Evolutionary conservation across 2,329 filamentous ascomycete species (phyloP).

Genomic region (Aureobasidium sp.): DNA sequence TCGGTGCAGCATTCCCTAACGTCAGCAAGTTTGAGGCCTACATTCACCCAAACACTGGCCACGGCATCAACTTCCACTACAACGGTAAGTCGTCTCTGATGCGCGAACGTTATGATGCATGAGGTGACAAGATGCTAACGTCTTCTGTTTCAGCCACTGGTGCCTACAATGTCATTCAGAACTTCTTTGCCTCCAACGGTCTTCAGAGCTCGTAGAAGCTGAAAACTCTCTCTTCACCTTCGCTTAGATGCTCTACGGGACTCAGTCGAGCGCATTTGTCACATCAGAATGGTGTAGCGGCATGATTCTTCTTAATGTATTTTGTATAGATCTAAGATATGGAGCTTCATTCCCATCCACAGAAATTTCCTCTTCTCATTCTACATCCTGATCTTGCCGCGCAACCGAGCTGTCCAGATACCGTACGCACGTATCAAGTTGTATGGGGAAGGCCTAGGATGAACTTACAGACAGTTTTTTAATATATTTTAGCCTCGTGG

Average conservation of each 20-base stretch:
- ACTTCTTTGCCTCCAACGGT: slow-evolving; percentile 10
- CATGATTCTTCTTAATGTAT: neutral
- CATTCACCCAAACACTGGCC: slow-evolving; percentile 24
- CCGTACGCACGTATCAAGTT: neutral
- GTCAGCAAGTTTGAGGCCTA: slow-evolving; percentile 18
- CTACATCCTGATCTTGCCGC: neutral
- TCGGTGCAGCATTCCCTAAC: slow-evolving; percentile 16
- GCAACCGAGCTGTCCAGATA: neutral
- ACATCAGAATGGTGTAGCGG: neutral
- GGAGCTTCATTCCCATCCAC: neutral
- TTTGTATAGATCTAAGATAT: neutral
- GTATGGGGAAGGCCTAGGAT: neutral
- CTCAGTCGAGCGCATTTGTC: neutral
- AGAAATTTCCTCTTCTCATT: neutral
- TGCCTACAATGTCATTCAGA: slow-evolving; percentile 12
- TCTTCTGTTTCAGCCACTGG: slow-evolving; percentile 6
- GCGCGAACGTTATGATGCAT: neutral
- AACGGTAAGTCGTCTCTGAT: slow-evolving; percentile 13
- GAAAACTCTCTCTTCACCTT: too few species aligned
- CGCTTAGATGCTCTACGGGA: neutral
- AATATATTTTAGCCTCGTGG: slow-evolving; percentile 5
- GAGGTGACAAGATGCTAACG: slow-evolving; percentile 4
- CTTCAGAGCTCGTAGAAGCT: slow-evolving; percentile 13
- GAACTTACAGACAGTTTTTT: neutral
- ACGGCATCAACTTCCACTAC: slow-evolving; percentile 30